Percentiles rank a stretch among this genome's conserved stretches.
Conservation (phyloP, 345 rosid species). For the Murraya paniculata region DNA sequence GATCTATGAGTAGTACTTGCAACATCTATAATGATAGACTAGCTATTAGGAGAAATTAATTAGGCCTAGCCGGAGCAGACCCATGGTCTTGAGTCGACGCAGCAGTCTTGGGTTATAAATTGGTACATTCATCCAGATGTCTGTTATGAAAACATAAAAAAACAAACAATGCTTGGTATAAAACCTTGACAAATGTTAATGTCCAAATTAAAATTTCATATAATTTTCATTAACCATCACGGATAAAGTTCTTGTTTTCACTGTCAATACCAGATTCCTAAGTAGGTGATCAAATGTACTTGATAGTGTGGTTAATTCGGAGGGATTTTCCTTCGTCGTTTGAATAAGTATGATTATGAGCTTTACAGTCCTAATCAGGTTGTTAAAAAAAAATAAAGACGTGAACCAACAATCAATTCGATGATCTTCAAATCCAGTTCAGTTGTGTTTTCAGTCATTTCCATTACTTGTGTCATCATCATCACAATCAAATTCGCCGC, state of each 20-base stretch:
- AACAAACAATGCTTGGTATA: not conserved
- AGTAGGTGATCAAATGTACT: not conserved
- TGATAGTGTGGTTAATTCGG: not conserved
- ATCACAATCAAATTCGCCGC: conserved; percentile 38
- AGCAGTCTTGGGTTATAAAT: too few relatives aligned
- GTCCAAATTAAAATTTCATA: not conserved
- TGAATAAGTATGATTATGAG: not conserved
- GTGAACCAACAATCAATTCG: not conserved
- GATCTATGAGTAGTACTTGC: too few relatives aligned
- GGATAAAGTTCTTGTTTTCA: not conserved
- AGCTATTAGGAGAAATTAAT: too few relatives aligned
- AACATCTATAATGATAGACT: too few relatives aligned
- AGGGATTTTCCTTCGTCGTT: conserved; percentile 3
- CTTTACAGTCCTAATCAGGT: conserved; percentile 6
- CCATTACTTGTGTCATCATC: conserved; percentile 24
- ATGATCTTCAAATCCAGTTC: conserved; percentile 3
- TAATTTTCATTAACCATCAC: not conserved
- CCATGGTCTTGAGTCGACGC: too few relatives aligned
- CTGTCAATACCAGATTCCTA: not conserved
- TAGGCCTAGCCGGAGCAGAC: too few relatives aligned
- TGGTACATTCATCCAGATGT: too few relatives aligned
- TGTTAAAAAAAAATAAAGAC: not conserved
- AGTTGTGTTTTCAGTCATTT: conserved; percentile 11
- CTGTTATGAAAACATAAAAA: too few relatives aligned
- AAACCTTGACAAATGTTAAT: not conserved